Base-by-base conservation (phyloP, 2,329 filamentous ascomycete genomes). In the Calycina herbarum region DNA sequence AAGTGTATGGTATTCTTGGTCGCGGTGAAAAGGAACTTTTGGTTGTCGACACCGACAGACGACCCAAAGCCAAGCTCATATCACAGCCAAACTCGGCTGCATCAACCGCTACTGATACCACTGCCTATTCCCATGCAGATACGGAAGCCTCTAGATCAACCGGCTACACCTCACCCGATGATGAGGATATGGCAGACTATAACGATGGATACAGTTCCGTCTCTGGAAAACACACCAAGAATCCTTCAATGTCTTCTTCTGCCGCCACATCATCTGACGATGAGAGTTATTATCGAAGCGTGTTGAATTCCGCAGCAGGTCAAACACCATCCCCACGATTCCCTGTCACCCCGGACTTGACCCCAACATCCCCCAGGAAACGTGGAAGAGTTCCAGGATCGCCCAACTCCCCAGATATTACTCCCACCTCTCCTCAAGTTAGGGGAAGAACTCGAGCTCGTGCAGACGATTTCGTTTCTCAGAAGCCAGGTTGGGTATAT, bases 21-120 rank as follows among this genome's bases (percentile, higher is more conserved):
- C 88, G 91, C n/a, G 86, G 85, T 0, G 86, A 90, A 63, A 87
- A 91, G 71, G 85, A 86, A 2, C 77, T 93, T 0, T 77, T 94
- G 5, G 80, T 93, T 0, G 85, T 92, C 0, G 89, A 93, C 75
- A 89, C 79, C 5, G 48, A 61, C 0, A 58, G 67, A 40, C 57
- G 51, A 6, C 70, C 72, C 1, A 56, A 68, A 61, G 70, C 69
- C 24, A 73, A 71, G 35, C 66, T 74, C 20, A 62, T 75, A 10
- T 71, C 68, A 0, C 56, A 69, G 24, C 69, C 69, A 4, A 71
- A 67, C 17, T 69, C 67, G 1, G 38, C 61, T 8, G 59, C 40
- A 31, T 68, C 69, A 24, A 29, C 62, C 6, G 62, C 62, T 38
- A 64, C 62, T 15, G 57, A 59, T 60, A 40, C 57, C 10, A 59